Percentiles rank a stretch among this genome's conserved stretches.
Conservation (phyloP, 164 flowering plant species). For the Aristolochia fimbriata region DNA sequence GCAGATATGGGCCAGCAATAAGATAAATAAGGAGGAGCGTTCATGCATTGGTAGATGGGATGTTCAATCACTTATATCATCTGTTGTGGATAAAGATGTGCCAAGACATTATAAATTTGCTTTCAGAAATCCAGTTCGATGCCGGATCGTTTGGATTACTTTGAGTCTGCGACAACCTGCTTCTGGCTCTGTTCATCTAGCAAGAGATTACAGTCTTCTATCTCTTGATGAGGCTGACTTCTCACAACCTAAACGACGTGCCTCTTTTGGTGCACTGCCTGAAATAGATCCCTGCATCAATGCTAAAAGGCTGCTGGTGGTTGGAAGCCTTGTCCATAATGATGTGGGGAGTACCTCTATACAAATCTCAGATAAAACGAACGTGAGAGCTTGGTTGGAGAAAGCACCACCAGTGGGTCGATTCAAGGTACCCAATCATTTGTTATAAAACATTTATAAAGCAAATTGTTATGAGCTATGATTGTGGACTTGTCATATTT, state of each 20-base stretch:
- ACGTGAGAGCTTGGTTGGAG: slow-evolving; percentile 58
- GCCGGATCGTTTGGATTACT: slow-evolving; percentile 90
- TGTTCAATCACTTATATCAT: slow-evolving; percentile 46
- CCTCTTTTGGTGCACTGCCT: slow-evolving; percentile 61
- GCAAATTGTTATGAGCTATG: too few species aligned
- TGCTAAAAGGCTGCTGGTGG: slow-evolving; percentile 74
- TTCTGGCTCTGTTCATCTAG: slow-evolving; percentile 69
- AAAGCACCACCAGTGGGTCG: slow-evolving; percentile 62
- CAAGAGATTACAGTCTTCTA: slow-evolving; percentile 51
- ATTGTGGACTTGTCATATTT: too few species aligned
- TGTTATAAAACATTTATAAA: background rate
- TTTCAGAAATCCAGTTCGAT: slow-evolving; percentile 67
- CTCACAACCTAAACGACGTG: slow-evolving; percentile 44
- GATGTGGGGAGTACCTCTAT: slow-evolving; percentile 30
- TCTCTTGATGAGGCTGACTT: slow-evolving; percentile 83
- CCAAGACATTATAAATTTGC: slow-evolving; percentile 76
- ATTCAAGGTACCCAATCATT: slow-evolving; percentile 47
- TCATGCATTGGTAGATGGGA: slow-evolving; percentile 90
- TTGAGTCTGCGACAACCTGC: slow-evolving; percentile 54
- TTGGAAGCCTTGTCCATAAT: slow-evolving; percentile 47
- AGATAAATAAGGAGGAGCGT: slow-evolving; percentile 70
- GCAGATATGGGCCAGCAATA: slow-evolving; percentile 93
- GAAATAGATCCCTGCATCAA: slow-evolving; percentile 70
- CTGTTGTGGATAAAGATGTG: slow-evolving; percentile 18
- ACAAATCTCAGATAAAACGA: slow-evolving; percentile 46